Evolutionary conservation across 257 asterid genomes (phyloP).

Genomic region (Ajuga chamaepitys): DNA sequence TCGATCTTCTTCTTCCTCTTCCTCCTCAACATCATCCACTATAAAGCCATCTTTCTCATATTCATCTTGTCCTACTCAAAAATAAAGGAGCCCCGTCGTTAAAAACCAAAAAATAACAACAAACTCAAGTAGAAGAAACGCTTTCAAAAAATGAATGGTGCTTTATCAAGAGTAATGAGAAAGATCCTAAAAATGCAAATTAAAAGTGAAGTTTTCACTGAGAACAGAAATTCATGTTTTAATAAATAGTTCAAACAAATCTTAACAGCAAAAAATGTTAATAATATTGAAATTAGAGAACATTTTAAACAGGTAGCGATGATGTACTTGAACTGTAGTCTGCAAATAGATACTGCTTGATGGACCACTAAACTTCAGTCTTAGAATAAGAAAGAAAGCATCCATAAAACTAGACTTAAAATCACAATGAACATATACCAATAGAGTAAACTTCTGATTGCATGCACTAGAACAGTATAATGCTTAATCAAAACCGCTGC

Average conservation of each 20-base stretch:
- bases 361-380: neutral
- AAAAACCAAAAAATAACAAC: neutral
- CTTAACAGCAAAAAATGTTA: neutral
- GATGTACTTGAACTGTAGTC: neutral
- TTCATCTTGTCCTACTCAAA: constrained; percentile 80
- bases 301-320: neutral
- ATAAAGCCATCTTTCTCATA: constrained; percentile 93
- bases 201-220: neutral
- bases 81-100: constrained; percentile 5
- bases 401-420: neutral
- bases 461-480: constrained; percentile 7
- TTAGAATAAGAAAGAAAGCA: neutral
- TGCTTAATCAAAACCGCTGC: neutral
- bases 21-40: constrained; percentile 78
- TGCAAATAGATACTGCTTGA: neutral
- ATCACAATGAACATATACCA: neutral
- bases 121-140: neutral
- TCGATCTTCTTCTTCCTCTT: constrained; percentile 67
- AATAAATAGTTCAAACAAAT: neutral
- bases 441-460: neutral
- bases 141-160: neutral
- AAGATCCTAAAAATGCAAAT: neutral
- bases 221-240: neutral
- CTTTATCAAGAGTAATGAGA: neutral
- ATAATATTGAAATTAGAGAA: neutral